Percentiles rank a stretch among this genome's conserved stretches.
phyloP scores from a whole-genome alignment of 2,329 filamentous ascomycete genomes.

The Periconia sp. region DNA sequence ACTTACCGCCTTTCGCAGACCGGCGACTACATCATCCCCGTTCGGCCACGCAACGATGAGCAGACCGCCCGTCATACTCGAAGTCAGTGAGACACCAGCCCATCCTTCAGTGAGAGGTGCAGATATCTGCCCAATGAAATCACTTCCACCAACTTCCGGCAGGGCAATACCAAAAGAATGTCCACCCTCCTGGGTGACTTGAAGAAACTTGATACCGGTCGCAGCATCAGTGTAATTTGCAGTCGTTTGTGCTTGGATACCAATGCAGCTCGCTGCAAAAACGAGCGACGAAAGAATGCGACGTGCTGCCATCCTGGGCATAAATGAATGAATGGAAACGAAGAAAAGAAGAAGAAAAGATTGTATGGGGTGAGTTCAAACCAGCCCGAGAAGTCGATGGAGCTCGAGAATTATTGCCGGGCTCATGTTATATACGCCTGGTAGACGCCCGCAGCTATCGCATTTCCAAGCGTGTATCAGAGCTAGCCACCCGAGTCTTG shows the following conservation, averaged over 20 bases:
- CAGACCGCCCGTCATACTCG: constrained; percentile 52
- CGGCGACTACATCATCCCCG: constrained; percentile 49
- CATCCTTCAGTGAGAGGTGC: constrained; percentile 52
- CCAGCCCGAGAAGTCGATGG: too few species aligned
- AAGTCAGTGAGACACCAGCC: constrained; percentile 54
- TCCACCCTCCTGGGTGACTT: constrained; percentile 30
- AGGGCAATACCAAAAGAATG: constrained; percentile 57
- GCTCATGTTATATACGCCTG: too few species aligned
- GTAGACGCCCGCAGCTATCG: too few species aligned
- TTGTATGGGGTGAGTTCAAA: too few species aligned
- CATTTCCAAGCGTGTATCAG: too few species aligned
- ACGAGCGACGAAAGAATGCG: constrained; percentile 10
- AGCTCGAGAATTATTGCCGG: too few species aligned
- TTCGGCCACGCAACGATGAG: constrained; percentile 57
- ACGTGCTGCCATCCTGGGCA: constrained; percentile 13
- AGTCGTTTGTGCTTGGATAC: constrained; percentile 14
- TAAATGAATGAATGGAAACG: constrained; percentile 10
- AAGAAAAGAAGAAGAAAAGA: constrained; percentile 4
- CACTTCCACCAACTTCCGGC: constrained; percentile 50
- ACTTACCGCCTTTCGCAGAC: constrained; percentile 51
- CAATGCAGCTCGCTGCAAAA: constrained; percentile 10
- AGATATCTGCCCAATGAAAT: constrained; percentile 60
- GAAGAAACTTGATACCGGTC: constrained; percentile 21
- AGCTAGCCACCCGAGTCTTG: too few species aligned
- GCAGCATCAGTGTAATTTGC: constrained; percentile 17